Conservation (phyloP, 305 asterid species). For the Fraxinus platypoda region DNA sequence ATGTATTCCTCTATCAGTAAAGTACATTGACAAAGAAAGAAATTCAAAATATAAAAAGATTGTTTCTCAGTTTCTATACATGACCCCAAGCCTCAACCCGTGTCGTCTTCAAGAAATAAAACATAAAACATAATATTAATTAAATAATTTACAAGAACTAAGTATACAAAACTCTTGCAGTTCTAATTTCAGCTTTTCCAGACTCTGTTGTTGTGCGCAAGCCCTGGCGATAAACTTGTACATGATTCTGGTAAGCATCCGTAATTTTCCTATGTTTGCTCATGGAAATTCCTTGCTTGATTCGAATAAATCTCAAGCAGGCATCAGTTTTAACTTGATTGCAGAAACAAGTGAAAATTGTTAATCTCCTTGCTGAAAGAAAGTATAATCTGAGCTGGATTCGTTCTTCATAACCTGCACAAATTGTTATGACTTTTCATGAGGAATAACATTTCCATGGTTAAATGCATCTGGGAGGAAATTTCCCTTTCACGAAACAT, state of each 20-base stretch:
- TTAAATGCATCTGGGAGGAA: background rate
- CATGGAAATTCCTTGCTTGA: background rate
- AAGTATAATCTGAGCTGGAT: constrained; percentile 64
- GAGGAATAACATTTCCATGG: constrained; percentile 1
- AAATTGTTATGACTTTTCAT: constrained; percentile 2
- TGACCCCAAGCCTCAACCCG: constrained; percentile 5
- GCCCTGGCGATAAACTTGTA: background rate
- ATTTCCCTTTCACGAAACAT: background rate
- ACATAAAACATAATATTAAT: constrained; percentile 8
- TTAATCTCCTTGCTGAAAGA: constrained; percentile 74
- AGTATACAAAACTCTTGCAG: constrained; percentile 28
- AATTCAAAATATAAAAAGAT: background rate
- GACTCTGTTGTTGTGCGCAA: background rate
- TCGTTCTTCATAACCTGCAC: constrained; percentile 77
- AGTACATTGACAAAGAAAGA: background rate
- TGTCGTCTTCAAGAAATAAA: constrained; percentile 1
- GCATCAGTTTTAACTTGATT: constrained; percentile 21
- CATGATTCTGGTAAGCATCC: background rate
- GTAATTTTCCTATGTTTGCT: background rate
- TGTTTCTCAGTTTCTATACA: constrained; percentile 26
- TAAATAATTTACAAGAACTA: constrained; percentile 26
- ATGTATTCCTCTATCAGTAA: too few relatives aligned
- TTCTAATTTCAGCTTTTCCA: constrained; percentile 15
- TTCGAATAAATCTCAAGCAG: constrained; percentile 5
- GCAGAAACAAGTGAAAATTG: constrained; percentile 5